These are phyloP conservation scores for Suillus tomentosus DNA, from an alignment of 768 basidiomycete species.

Conservation along the genomic window DNA sequence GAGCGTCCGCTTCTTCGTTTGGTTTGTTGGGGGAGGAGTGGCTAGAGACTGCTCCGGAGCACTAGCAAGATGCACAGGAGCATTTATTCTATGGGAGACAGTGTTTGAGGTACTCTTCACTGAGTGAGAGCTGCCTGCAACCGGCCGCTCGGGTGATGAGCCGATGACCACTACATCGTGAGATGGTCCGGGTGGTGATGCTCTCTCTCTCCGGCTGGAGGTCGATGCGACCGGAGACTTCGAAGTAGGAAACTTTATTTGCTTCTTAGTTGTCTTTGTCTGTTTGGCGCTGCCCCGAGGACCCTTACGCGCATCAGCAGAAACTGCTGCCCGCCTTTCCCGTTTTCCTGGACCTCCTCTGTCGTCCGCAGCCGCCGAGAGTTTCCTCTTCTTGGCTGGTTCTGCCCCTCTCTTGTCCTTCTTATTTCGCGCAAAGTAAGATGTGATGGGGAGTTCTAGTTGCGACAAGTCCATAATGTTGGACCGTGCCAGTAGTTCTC, in stretches of 20 bases:
- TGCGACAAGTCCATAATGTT: conserved; percentile 33
- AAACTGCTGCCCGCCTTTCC: conserved; percentile 12
- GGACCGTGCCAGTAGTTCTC: background rate
- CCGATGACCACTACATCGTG: background rate
- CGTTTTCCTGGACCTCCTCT: conserved; percentile 22
- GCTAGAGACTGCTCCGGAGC: conserved; percentile 12
- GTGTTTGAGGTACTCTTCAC: background rate
- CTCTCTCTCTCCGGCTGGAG: background rate
- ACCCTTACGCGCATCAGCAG: background rate
- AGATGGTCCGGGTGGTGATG: background rate
- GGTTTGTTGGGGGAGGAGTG: conserved; percentile 15
- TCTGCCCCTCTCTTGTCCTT: conserved; percentile 16
- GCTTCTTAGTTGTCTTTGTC: background rate
- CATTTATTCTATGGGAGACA: background rate
- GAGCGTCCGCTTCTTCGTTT: conserved; percentile 4
- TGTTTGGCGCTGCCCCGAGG: background rate
- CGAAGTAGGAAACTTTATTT: background rate
- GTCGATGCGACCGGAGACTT: background rate
- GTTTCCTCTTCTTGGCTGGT: conserved; percentile 12
- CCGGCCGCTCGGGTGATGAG: background rate
- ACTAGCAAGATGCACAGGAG: background rate
- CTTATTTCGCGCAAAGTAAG: conserved; percentile 25
- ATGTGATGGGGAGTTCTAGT: conserved; percentile 34
- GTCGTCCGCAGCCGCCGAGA: background rate
- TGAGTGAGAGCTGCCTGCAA: background rate